phyloP scores from a whole-genome alignment of 208 protist species.

The Naegleria gruberi region DNA sequence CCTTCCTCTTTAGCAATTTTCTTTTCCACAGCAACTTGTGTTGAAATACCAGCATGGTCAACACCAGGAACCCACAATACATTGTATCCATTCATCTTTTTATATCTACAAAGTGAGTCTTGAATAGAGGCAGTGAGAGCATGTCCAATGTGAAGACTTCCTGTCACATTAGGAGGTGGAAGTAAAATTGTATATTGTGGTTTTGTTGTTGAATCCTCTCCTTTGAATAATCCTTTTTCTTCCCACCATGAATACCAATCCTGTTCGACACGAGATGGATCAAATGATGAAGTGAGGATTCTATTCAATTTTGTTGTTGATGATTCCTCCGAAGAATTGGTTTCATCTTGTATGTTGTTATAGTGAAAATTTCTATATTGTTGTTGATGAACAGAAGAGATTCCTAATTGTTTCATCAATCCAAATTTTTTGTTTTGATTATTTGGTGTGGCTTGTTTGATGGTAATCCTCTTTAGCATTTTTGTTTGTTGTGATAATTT shows the following conservation, averaged over 20 bases:
- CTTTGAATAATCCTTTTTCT: background rate
- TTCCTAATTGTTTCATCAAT: too few species aligned
- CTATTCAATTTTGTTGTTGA: background rate
- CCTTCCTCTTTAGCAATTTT: slow-evolving; percentile 62
- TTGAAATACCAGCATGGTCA: slow-evolving; percentile 99
- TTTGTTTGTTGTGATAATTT: too few species aligned
- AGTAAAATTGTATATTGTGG: slow-evolving; percentile 86
- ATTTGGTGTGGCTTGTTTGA: too few species aligned
- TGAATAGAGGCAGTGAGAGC: slow-evolving; percentile 91
- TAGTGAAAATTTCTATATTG: too few species aligned
- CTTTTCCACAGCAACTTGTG: slow-evolving; percentile 97
- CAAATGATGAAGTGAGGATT: background rate
- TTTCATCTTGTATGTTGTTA: too few species aligned
- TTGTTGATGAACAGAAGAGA: too few species aligned
- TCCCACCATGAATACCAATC: background rate
- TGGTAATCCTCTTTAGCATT: too few species aligned
- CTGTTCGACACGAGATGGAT: background rate
- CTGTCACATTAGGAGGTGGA: slow-evolving; percentile 99
- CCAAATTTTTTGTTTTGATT: too few species aligned
- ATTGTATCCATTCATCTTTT: slow-evolving; percentile 91
- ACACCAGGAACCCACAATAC: slow-evolving; percentile 96
- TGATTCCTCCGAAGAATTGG: too few species aligned
- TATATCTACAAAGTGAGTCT: slow-evolving; percentile 85
- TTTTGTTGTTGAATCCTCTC: background rate
- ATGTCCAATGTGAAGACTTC: slow-evolving; percentile 98